Base-by-base conservation (phyloP, 225 moss, liverwort and hornwort genomes). In the Lunularia cruciata region DNA sequence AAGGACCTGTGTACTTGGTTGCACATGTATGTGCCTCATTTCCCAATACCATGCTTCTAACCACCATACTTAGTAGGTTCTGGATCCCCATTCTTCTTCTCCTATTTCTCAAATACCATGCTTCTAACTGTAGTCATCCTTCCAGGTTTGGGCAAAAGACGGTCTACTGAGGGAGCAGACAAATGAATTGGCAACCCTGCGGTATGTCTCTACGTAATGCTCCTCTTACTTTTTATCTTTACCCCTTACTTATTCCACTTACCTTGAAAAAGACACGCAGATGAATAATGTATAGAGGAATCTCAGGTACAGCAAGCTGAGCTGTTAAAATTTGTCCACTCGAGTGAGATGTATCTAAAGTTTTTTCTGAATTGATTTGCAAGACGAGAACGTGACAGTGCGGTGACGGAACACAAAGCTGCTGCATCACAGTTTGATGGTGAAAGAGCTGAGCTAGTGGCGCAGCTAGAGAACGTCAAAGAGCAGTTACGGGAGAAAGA, bases 111-210 rank as follows among this genome's bases (percentile, higher is more conserved):
- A n/a, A n/a, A n/a, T n/a, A n/a, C n/a, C 6, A 40, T 52, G 16
- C 35, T 36, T 49, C 67, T 67, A 13, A 67, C 31, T 51, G 31
- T 47, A 4, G 64, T 72, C 77, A 67, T 47, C 73, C 58, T 74
- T 64, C 75, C 81, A 95, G 95, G 95, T 95, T 31, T 90, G 95
- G 89, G 88, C 86, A 67, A 92, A 90, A 79, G 95, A 95, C 72
- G 86, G 86, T 53, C 85, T 91, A 63, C 52, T 95, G 52, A 91
- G 89, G 48, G 91, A 95, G 65, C 91, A 90, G 72, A 88, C 85
- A 7, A 92, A 87, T n/a, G 92, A 92, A 60, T 73, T 95, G 72
- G 71, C 88, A 42, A 82, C 81, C 56, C 77, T 95, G 73, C 88
- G 90, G 92, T 95, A 95, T 68, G 76, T 47, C 23, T 53, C 34